Percentiles rank a stretch among this genome's conserved stretches.
phyloP scores from a whole-genome alignment of 768 basidiomycete genomes.

The Leucocoprinus sp. region DNA sequence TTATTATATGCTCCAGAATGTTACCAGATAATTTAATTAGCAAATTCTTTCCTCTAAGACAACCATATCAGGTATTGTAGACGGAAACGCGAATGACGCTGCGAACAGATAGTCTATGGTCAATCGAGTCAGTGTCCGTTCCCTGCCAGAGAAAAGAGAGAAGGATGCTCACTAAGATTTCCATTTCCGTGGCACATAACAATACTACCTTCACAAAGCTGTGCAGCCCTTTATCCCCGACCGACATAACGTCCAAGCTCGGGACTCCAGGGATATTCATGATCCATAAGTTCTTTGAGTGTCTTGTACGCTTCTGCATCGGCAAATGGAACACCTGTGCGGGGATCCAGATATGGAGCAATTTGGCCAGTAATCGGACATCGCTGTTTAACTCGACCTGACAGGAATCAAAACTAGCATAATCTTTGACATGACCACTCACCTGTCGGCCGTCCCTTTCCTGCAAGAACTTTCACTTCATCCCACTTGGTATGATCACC shows the following conservation, averaged over 20 bases:
- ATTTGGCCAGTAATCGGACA: conserved; percentile 76
- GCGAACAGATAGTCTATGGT: no score
- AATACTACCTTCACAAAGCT: no score
- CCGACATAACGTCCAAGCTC: conserved; percentile 35
- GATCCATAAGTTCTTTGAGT: conserved; percentile 51
- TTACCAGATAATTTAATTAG: no score
- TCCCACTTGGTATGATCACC: conserved; percentile 83
- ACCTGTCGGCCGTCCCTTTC: conserved; percentile 62
- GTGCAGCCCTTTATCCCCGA: conserved; percentile 15
- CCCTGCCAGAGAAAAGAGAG: no score
- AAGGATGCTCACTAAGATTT: no score
- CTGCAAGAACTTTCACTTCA: conserved; percentile 52
- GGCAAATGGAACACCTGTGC: conserved; percentile 73
- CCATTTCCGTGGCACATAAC: no score
- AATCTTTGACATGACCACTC: conserved; percentile 14
- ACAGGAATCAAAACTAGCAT: background rate
- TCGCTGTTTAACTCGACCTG: conserved; percentile 55
- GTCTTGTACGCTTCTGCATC: conserved; percentile 55
- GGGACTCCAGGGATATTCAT: conserved; percentile 65
- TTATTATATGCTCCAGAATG: no score
- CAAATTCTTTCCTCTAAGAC: no score
- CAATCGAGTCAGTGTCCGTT: no score
- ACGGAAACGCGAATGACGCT: no score
- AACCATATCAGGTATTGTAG: no score
- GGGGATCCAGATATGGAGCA: conserved; percentile 76